phyloP scores from a whole-genome alignment of 495 filamentous ascomycete genomes.

The Copromyces sp. region DNA sequence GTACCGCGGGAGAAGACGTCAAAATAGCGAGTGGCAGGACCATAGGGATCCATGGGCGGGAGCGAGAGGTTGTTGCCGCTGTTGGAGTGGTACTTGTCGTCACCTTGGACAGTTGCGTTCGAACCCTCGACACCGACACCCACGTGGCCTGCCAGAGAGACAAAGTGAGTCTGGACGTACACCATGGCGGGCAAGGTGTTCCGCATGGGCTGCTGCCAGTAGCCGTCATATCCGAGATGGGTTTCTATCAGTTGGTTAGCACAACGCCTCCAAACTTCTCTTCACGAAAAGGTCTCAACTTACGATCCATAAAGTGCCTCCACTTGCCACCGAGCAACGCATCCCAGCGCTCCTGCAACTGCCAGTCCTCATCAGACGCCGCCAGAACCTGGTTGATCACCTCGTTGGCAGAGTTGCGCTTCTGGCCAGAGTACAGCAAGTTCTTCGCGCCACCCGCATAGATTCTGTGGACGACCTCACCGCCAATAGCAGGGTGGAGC shows the following conservation, averaged over 20 bases:
- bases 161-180: constrained; percentile 46
- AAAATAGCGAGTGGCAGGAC: constrained; percentile 49
- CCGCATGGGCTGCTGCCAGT: constrained; percentile 64
- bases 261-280: neutral
- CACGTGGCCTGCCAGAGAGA: constrained; percentile 50
- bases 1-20: constrained; percentile 59
- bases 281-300: constrained; percentile 6
- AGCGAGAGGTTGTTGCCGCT: constrained; percentile 45
- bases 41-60: constrained; percentile 52
- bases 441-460: constrained; percentile 53
- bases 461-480: constrained; percentile 50
- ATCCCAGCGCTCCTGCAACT: constrained; percentile 53
- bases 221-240: constrained; percentile 41
- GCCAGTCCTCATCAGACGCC: constrained; percentile 50
- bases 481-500: constrained; percentile 55
- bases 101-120: constrained; percentile 56
- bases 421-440: constrained; percentile 51
- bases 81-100: constrained; percentile 54
- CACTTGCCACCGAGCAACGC: constrained; percentile 57
- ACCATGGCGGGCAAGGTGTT: constrained; percentile 52
- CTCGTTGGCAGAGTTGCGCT: constrained; percentile 55
- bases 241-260: constrained; percentile 29
- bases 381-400: constrained; percentile 48
- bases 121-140: constrained; percentile 55
- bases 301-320: constrained; percentile 61